phyloP scores from a whole-genome alignment of 2,329 filamentous ascomycete species.

The Cladosporium oxysporum region DNA sequence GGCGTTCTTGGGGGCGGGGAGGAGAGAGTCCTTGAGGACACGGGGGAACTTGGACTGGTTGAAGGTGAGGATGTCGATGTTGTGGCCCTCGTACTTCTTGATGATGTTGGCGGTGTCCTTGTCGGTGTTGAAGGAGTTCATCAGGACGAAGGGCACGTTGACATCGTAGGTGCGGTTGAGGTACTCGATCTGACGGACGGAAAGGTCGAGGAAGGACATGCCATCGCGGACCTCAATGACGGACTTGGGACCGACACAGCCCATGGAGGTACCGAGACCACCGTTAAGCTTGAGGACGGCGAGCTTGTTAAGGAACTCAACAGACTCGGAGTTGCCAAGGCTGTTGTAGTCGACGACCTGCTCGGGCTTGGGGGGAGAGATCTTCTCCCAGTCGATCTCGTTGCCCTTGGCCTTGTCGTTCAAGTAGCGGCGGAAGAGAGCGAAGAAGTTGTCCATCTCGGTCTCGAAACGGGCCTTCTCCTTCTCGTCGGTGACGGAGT shows the following conservation, averaged over 20 bases:
- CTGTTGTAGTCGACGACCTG: conserved; percentile 96
- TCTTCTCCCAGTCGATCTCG: conserved; percentile 93
- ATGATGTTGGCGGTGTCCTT: conserved; percentile 98
- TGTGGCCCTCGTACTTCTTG: conserved; percentile 99
- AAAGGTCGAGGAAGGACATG: conserved; percentile 99
- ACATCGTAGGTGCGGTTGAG: conserved; percentile 97
- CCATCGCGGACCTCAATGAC: conserved; percentile 99
- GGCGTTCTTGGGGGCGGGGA: conserved; percentile 88
- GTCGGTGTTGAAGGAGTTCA: conserved; percentile 99
- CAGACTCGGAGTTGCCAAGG: conserved; percentile 84
- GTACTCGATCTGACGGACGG: conserved; percentile 97
- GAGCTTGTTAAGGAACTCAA: conserved; percentile 94
- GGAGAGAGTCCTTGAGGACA: conserved; percentile 96
- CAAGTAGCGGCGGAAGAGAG: conserved; percentile 94
- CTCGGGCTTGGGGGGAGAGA: conserved; percentile 85
- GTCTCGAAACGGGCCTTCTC: conserved; percentile 89
- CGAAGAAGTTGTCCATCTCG: conserved; percentile 99
- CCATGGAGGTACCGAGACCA: conserved; percentile 99
- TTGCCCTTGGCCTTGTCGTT: conserved; percentile 99
- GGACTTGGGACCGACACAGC: conserved; percentile 97
- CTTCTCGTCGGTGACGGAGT: conserved; percentile 78
- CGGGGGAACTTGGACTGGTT: conserved; percentile 99
- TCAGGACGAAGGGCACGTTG: conserved; percentile 96
- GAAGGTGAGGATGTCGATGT: conserved; percentile 99
- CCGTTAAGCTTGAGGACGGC: conserved; percentile 99